phyloP scores from a whole-genome alignment of 1,284 basidiomycete genomes.

The Puccinia coronata region DNA sequence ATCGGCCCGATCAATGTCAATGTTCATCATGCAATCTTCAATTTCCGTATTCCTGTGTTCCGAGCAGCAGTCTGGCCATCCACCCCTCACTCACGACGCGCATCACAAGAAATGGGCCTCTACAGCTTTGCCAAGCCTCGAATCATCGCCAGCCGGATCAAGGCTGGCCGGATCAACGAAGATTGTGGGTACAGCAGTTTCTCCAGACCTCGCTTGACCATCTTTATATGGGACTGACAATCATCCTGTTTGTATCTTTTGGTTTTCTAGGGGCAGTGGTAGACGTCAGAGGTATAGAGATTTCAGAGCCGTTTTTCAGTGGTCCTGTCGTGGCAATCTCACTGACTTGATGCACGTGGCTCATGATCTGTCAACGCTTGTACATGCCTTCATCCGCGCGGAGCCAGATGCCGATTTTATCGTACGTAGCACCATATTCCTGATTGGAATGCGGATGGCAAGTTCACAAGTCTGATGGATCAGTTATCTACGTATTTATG shows the following conservation, averaged over 20 bases:
- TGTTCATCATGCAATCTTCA: no score
- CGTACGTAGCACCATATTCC: neutral
- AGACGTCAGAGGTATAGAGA: slow-evolving; percentile 41
- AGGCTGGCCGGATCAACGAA: slow-evolving; percentile 17
- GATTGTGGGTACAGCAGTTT: slow-evolving; percentile 13
- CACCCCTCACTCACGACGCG: no score
- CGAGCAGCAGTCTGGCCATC: no score
- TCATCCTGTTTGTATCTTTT: neutral
- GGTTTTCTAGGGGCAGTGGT: slow-evolving; percentile 27
- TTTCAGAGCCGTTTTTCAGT: neutral
- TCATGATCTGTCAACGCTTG: neutral
- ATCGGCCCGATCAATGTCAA: no score
- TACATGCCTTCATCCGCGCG: neutral
- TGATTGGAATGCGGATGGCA: neutral
- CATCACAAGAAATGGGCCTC: no score
- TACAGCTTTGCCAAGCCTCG: slow-evolving; percentile 23
- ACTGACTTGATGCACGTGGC: neutral
- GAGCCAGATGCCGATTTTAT: slow-evolving; percentile 31
- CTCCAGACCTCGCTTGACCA: neutral
- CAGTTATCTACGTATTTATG: neutral
- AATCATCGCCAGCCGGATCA: slow-evolving; percentile 7
- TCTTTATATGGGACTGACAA: neutral
- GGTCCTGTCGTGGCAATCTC: neutral
- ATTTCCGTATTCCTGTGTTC: no score
- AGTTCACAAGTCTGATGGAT: neutral